These are phyloP conservation scores for Phytophthora kernoviae DNA, from an alignment of 352 stramenopile genomes.

Conservation along the genomic window DNA sequence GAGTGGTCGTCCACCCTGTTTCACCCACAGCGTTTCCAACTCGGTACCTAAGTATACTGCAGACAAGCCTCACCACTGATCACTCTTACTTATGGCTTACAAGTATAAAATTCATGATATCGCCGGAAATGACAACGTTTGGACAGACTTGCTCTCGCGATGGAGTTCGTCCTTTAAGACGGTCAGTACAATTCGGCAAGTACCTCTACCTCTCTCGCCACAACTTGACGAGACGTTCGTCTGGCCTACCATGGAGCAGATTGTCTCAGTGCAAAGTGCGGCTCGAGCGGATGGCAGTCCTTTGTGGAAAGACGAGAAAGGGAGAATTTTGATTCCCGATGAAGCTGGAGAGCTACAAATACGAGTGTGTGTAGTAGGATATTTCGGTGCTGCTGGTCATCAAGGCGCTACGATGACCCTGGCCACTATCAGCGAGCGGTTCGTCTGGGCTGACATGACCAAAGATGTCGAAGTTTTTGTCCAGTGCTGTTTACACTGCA, in stretches of 20 bases:
- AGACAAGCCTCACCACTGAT: slow-evolving; percentile 16
- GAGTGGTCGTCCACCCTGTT: too few species aligned
- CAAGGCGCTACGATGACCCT: slow-evolving; percentile 18
- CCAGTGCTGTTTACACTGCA: slow-evolving; percentile 16
- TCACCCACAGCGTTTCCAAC: background rate
- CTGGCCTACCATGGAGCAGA: background rate
- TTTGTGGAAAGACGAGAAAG: background rate
- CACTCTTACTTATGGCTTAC: slow-evolving; percentile 2
- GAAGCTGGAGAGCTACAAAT: slow-evolving; percentile 17
- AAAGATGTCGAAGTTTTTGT: slow-evolving; percentile 20
- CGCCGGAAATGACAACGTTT: background rate
- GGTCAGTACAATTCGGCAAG: background rate
- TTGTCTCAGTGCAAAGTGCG: background rate
- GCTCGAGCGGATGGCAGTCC: too few species aligned
- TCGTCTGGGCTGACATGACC: slow-evolving; percentile 13
- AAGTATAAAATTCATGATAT: slow-evolving; percentile 18
- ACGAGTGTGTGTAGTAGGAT: slow-evolving; percentile 21
- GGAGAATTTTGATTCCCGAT: slow-evolving; percentile 1
- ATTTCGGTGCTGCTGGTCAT: slow-evolving; percentile 23
- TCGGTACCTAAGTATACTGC: background rate
- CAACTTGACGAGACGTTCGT: background rate
- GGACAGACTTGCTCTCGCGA: background rate
- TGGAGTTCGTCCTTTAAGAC: background rate
- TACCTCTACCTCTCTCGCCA: background rate
- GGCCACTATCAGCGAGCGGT: slow-evolving; percentile 4